These are phyloP conservation scores for Penicillium herquei DNA, from an alignment of 495 filamentous ascomycete species.

Conservation along the genomic window DNA sequence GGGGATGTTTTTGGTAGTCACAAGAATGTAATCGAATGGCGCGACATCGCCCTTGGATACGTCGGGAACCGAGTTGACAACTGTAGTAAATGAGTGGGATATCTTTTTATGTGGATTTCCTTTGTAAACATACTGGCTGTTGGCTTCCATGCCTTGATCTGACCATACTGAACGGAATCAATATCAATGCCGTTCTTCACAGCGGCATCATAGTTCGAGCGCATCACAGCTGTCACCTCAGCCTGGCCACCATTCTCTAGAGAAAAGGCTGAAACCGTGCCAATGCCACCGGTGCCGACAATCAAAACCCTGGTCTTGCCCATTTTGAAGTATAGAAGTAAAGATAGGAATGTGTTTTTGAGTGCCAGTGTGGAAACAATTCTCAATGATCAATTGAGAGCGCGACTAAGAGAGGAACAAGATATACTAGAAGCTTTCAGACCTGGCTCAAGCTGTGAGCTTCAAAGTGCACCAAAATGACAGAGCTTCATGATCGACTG, in stretches of 20 bases:
- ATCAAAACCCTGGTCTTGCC: background rate
- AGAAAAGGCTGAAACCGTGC: background rate
- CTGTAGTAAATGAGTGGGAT: conserved; percentile 8
- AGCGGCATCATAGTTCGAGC: background rate
- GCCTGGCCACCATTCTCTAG: background rate
- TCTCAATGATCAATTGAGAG: too few relatives aligned
- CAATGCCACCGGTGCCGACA: conserved; percentile 2
- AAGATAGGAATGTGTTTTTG: too few relatives aligned
- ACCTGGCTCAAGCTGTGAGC: too few relatives aligned
- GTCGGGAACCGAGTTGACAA: conserved; percentile 39
- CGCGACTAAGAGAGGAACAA: too few relatives aligned
- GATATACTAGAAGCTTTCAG: too few relatives aligned
- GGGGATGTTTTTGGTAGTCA: conserved; percentile 38
- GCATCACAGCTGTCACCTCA: conserved; percentile 4
- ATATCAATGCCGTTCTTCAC: background rate
- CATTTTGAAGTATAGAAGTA: background rate
- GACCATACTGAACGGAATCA: conserved; percentile 1
- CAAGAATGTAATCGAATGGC: conserved; percentile 50
- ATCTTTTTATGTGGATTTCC: background rate
- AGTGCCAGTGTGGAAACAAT: too few relatives aligned
- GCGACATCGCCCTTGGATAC: conserved; percentile 19
- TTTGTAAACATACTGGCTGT: background rate
- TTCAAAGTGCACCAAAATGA: too few relatives aligned
- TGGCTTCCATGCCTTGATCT: conserved; percentile 5
- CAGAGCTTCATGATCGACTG: too few relatives aligned